Percentiles rank a stretch among this genome's conserved stretches.
Conservation (phyloP, 2,329 filamentous ascomycete genomes). For the Trichoderma atrobrunneum region DNA sequence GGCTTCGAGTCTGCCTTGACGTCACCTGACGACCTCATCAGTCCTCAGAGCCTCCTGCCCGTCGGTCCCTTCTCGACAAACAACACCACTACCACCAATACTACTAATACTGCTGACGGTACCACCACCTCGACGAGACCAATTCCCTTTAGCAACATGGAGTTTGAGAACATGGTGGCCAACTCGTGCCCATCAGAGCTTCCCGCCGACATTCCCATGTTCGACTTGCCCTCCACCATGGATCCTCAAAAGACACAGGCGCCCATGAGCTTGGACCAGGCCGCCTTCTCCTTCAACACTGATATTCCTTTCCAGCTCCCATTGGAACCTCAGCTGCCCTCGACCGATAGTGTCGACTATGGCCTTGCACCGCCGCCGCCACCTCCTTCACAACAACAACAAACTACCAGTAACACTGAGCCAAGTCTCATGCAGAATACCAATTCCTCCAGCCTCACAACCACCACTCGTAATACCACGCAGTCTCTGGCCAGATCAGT, state of each 20-base stretch:
- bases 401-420: conserved; percentile 24
- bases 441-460: not conserved
- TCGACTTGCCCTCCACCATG: conserved; percentile 31
- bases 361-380: conserved; percentile 23
- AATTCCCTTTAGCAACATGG: conserved; percentile 25
- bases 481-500: conserved; percentile 41
- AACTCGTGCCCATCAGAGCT: conserved; percentile 40
- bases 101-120: not conserved
- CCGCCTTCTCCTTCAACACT: conserved; percentile 37
- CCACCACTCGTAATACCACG: conserved; percentile 21
- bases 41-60: conserved; percentile 33
- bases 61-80: conserved; percentile 22
- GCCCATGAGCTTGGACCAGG: conserved; percentile 32
- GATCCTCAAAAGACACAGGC: conserved; percentile 27
- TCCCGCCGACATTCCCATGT: conserved; percentile 41
- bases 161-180: conserved; percentile 31
- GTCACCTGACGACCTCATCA: conserved; percentile 44
- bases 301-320: conserved; percentile 35
- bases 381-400: conserved; percentile 15
- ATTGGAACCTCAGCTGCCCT: conserved; percentile 36
- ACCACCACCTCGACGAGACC: conserved; percentile 25
- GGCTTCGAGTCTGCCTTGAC: conserved; percentile 44
- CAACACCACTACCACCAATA: not conserved
- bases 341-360: conserved; percentile 24
- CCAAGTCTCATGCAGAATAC: conserved; percentile 20